Percentiles rank a stretch among this genome's conserved stretches.
Evolutionary conservation across 139 green algal species (phyloP).

Genomic region (Medakamo hakoo): DNA sequence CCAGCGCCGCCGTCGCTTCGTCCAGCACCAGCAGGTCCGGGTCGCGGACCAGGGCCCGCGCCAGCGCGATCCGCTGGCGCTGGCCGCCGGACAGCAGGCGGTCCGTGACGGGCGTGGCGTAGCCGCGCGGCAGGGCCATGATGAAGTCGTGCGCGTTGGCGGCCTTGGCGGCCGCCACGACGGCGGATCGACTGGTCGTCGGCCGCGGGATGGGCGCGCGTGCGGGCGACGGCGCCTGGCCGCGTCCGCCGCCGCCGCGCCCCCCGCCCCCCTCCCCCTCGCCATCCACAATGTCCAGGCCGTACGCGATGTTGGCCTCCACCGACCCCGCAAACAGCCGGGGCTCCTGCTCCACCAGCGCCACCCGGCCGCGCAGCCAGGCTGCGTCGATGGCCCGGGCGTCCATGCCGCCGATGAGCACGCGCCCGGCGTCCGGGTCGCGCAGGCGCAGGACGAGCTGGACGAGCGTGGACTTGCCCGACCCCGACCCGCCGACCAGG

Average conservation of each 20-base stretch:
- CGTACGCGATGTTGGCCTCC: conserved; percentile 58
- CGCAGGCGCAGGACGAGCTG: conserved; percentile 60
- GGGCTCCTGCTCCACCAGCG: conserved; percentile 47
- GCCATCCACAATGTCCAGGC: too few relatives aligned
- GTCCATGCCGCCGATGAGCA: conserved; percentile 24
- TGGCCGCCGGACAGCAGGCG: conserved; percentile 52
- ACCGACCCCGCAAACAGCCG: conserved; percentile 45
- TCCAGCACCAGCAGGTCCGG: conserved; percentile 39
- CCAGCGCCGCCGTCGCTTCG: conserved; percentile 28
- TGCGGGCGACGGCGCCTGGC: conserved; percentile 11
- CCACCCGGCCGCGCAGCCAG: conserved; percentile 47
- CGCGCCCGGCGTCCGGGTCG: conserved; percentile 30
- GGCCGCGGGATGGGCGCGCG: conserved; percentile 2
- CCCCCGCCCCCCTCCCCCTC: neutral
- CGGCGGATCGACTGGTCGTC: conserved; percentile 19
- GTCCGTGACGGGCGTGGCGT: conserved; percentile 46
- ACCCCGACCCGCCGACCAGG: conserved; percentile 45
- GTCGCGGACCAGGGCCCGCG: conserved; percentile 30
- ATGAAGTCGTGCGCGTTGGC: conserved; percentile 75
- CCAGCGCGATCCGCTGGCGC: conserved; percentile 70
- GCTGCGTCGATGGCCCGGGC: conserved; percentile 30
- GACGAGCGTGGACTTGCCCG: conserved; percentile 57
- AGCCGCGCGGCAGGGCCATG: conserved; percentile 39
- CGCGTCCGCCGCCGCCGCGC: neutral
- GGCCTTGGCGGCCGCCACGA: conserved; percentile 43